These are phyloP conservation scores for Starmera stellimalicola DNA, from an alignment of 1,139 yeast genomes.

Conservation along the genomic window DNA sequence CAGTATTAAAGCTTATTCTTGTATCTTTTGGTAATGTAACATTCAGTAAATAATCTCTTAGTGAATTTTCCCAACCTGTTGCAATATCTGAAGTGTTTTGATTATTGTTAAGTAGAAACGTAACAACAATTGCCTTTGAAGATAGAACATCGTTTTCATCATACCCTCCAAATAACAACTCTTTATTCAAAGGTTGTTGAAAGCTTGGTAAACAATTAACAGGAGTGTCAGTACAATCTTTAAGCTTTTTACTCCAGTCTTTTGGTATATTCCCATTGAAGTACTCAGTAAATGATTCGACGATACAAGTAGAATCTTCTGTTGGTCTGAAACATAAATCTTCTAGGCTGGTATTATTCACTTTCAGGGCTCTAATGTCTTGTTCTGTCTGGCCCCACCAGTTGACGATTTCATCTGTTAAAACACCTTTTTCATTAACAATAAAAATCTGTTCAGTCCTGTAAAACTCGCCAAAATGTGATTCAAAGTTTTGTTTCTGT, in stretches of 20 bases:
- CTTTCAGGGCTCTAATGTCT: conserved; percentile 32
- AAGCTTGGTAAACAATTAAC: conserved; percentile 85
- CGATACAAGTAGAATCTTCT: conserved; percentile 62
- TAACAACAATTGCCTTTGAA: conserved; percentile 66
- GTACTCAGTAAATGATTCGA: conserved; percentile 89
- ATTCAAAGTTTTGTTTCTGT: conserved; percentile 65
- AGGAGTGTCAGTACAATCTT: conserved; percentile 65
- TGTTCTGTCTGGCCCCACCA: conserved; percentile 87
- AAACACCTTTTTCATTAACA: conserved; percentile 52
- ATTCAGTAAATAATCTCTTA: conserved; percentile 47
- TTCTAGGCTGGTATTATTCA: conserved; percentile 29
- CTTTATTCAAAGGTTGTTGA: conserved; percentile 79
- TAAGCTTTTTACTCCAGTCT: conserved; percentile 48
- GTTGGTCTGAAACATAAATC: conserved; percentile 80
- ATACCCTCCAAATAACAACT: conserved; percentile 57
- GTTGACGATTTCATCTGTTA: conserved; percentile 47
- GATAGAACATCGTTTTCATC: conserved; percentile 37
- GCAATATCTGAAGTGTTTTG: conserved; percentile 34
- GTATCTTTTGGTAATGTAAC: conserved; percentile 41
- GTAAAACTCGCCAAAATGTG: conserved; percentile 84
- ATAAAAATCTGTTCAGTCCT: conserved; percentile 79
- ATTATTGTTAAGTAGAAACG: conserved; percentile 54
- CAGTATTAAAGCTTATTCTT: conserved; percentile 68
- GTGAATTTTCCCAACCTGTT: conserved; percentile 50
- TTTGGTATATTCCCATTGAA: conserved; percentile 62